Base-by-base conservation (phyloP, 2,329 filamentous ascomycete genomes). In the Trichoderma citrinoviride region DNA sequence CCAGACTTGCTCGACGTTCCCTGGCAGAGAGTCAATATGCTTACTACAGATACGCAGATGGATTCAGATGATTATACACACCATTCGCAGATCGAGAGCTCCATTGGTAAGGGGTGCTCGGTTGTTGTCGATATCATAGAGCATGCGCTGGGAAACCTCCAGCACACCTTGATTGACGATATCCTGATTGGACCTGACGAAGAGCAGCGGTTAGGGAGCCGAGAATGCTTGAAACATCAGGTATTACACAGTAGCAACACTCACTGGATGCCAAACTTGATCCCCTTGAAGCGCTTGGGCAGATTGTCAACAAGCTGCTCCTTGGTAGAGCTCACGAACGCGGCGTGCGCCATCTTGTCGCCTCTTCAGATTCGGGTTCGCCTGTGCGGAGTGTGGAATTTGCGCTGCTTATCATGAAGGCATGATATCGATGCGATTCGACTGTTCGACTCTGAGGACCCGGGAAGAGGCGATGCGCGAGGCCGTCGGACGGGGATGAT, bases 141-240 rank as follows among this genome's bases (percentile, higher is more conserved):
- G 88, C 76, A 93, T 89, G 72, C 93, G 88, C 76, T 97, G 91
- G n/a, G 92, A 96, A 65, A 99, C 90, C 78, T 97, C 93, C 70
- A 98, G 85, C 65, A 97, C 93, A 68, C 91, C 93, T 78, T 99
- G 95, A 74, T 94, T 96, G 71, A 96, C 91, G 70, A 98, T 96
- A 74, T 98, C 92, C 75, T 96, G 91, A 72, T 91, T 93, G 27
- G 93, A 96, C 73, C 90, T 93, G 14, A 14, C 21, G 12, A 19
- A 21, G 14, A 41, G n/a, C 5, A 23, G 44, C 12, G 6, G 43
- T 64, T 44, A 58, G 61, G 25, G 19, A 23, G 23, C 5, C 37
- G 5, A 37, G 25, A 3, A n/a, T 17, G 37, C 19, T 21, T 7
- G 7, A 19, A 6, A 19, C n/a, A 49, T 15, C 5, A 27, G 3